Evolutionary conservation across 2,329 filamentous ascomycete species (phyloP).

Genomic region (Fusarium floridanum): DNA sequence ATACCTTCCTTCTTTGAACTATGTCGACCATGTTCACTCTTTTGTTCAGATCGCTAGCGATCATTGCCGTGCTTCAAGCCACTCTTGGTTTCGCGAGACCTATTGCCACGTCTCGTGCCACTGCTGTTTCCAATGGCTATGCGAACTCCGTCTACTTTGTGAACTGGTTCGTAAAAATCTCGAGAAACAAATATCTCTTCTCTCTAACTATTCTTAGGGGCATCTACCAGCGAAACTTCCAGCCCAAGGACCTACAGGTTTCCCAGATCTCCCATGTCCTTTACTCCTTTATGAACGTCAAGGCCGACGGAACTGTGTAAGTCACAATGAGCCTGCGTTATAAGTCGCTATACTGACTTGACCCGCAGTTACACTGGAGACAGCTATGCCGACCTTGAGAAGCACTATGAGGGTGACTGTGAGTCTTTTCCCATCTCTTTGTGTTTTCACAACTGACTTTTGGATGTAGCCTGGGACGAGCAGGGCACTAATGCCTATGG

Average conservation of each 20-base stretch:
- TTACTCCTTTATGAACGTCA: conserved; percentile 84
- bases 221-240: conserved; percentile 37
- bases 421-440: conserved; percentile 15
- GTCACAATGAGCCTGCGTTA: conserved; percentile 31
- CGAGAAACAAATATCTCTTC: conserved; percentile 59
- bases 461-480: conserved; percentile 20
- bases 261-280: conserved; percentile 80
- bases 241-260: conserved; percentile 44
- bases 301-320: conserved; percentile 78
- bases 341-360: conserved; percentile 2
- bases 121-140: conserved; percentile 40
- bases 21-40: conserved; percentile 44
- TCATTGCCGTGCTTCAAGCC: conserved; percentile 45
- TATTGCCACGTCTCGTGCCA: conserved; percentile 7
- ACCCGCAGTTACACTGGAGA: conserved; percentile 71
- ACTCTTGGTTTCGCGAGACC: conserved; percentile 41
- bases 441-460: background rate
- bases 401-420: conserved; percentile 75
- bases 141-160: conserved; percentile 31
- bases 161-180: conserved; percentile 19
- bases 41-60: conserved; percentile 43
- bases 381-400: conserved; percentile 76
- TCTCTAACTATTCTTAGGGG: conserved; percentile 33
- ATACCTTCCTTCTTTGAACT: background rate
- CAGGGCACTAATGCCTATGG: conserved; percentile 28